A percentile compares a stretch with the other conserved stretches of the same genome.
phyloP scores from a whole-genome alignment of 768 basidiomycete species.

The Lactarius quietus region DNA sequence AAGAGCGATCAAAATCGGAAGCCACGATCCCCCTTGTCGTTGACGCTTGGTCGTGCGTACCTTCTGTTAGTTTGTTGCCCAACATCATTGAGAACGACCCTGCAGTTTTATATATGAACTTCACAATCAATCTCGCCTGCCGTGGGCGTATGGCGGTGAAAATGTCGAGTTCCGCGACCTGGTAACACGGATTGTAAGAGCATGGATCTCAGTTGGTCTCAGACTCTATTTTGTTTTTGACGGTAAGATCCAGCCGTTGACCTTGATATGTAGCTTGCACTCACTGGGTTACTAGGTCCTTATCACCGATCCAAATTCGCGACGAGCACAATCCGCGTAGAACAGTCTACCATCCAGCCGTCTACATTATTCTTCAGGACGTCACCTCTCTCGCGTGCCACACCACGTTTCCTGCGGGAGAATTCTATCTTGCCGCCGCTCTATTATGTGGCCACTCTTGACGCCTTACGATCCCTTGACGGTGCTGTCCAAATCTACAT shows the following conservation, averaged over 20 bases:
- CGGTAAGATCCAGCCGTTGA: slow-evolving; percentile 44
- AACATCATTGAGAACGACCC: slow-evolving; percentile 9
- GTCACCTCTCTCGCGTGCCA: slow-evolving; percentile 57
- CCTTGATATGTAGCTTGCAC: background rate
- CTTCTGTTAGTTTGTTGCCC: slow-evolving; percentile 9
- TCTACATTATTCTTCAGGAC: slow-evolving; percentile 79
- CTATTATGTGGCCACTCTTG: slow-evolving; percentile 52
- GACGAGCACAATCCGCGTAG: slow-evolving; percentile 57
- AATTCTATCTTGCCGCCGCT: slow-evolving; percentile 74
- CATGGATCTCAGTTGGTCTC: slow-evolving; percentile 68
- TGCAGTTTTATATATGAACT: slow-evolving; percentile 73
- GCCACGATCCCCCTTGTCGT: slow-evolving; percentile 54
- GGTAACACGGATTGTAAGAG: slow-evolving; percentile 49
- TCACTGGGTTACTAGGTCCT: slow-evolving; percentile 50
- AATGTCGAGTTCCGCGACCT: slow-evolving; percentile 53
- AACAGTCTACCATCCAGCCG: slow-evolving; percentile 54
- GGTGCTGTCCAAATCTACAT: slow-evolving; percentile 53
- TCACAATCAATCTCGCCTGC: slow-evolving; percentile 53
- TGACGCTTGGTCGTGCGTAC: slow-evolving; percentile 84
- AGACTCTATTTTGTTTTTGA: slow-evolving; percentile 77
- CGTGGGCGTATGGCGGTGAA: slow-evolving; percentile 88
- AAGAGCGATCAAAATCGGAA: slow-evolving; percentile 6
- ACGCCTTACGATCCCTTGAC: slow-evolving; percentile 43
- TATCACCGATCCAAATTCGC: slow-evolving; percentile 69
- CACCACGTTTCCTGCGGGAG: slow-evolving; percentile 65